Evolutionary conservation across 2,329 filamentous ascomycete species (phyloP).

Genomic region (Xylaria sp.): DNA sequence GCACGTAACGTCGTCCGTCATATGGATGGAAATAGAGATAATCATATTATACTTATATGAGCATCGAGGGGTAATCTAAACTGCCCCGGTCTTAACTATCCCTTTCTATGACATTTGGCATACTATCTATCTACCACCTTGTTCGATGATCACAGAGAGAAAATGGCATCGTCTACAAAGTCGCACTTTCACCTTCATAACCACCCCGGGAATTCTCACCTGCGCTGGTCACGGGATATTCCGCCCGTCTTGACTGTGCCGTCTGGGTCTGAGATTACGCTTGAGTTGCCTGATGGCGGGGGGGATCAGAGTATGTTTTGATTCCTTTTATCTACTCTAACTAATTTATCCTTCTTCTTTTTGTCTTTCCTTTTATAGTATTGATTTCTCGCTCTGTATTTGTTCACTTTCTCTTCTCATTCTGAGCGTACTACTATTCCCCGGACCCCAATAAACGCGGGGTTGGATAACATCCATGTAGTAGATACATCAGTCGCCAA

Average conservation of each 20-base stretch:
- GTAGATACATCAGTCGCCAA: background rate
- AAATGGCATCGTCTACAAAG: conserved; percentile 11
- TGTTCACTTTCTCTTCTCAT: background rate
- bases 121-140: too few species aligned
- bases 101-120: too few species aligned
- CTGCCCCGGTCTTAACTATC: too few species aligned
- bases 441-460: background rate
- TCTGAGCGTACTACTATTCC: background rate
- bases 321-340: background rate
- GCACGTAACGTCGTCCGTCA: too few species aligned
- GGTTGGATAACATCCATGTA: too few species aligned
- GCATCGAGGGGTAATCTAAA: too few species aligned
- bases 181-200: conserved; percentile 20
- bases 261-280: conserved; percentile 60
- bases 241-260: conserved; percentile 48
- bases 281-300: conserved; percentile 62
- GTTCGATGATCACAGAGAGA: background rate
- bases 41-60: too few species aligned
- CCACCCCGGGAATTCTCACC: conserved; percentile 6
- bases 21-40: too few species aligned
- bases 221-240: conserved; percentile 25
- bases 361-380: too few species aligned
- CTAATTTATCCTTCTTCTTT: background rate
- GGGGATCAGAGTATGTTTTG: conserved; percentile 55
- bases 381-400: too few species aligned